Evolutionary conservation across 306 rosid species (phyloP).

Genomic region (Alnus glutinosa): DNA sequence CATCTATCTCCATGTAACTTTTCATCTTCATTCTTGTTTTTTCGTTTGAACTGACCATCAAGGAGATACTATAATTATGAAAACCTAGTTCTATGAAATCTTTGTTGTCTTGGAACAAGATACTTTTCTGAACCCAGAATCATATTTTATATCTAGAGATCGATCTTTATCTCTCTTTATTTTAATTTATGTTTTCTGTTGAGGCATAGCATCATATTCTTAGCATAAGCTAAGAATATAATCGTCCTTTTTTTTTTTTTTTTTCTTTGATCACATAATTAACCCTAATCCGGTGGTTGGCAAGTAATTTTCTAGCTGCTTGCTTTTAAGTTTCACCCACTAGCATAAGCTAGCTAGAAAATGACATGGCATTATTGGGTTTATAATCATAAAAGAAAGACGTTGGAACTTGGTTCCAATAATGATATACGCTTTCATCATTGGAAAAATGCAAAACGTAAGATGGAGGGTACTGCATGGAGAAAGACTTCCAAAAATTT

Average conservation of each 20-base stretch:
- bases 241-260: too few relatives aligned
- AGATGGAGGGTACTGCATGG: not conserved
- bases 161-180: conserved; percentile 12
- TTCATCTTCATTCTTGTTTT: not conserved
- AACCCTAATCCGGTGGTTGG: conserved; percentile 16
- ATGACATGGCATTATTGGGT: conserved; percentile 41
- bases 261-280: too few relatives aligned
- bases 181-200: not conserved
- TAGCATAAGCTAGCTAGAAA: not conserved
- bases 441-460: conserved; percentile 25
- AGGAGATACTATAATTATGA: conserved; percentile 44
- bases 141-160: conserved; percentile 32
- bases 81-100: conserved; percentile 46
- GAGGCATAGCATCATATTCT: not conserved
- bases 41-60: conserved; percentile 21
- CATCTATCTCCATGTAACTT: conserved; percentile 22
- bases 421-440: conserved; percentile 41
- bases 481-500: not conserved
- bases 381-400: conserved; percentile 43
- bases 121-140: conserved; percentile 40
- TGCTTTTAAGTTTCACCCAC: conserved; percentile 27
- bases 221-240: too few relatives aligned
- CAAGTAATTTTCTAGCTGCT: conserved; percentile 38
- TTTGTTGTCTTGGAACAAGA: conserved; percentile 37
- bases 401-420: conserved; percentile 61